These are phyloP conservation scores for Cladosporium sp. DNA, from an alignment of 2,329 filamentous ascomycete genomes.

Conservation along the genomic window DNA sequence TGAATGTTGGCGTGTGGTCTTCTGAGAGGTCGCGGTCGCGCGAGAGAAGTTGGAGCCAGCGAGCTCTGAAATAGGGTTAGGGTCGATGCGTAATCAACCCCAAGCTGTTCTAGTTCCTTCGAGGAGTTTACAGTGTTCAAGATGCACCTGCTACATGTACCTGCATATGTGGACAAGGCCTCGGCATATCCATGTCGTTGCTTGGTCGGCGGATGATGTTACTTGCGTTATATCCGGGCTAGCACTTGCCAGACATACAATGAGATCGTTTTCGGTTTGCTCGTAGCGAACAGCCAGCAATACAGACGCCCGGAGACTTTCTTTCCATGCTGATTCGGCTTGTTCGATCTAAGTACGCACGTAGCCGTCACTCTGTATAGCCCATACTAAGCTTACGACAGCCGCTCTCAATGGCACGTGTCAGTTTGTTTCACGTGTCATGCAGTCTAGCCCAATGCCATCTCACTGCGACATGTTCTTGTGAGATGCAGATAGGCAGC, in stretches of 20 bases:
- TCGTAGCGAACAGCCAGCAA: too few species aligned
- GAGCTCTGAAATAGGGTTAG: not conserved
- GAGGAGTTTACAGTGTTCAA: not conserved
- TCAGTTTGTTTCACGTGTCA: not conserved
- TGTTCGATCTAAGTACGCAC: not conserved
- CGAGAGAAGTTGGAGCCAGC: too few species aligned
- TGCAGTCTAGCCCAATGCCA: not conserved
- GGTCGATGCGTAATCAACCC: not conserved
- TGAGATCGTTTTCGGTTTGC: not conserved
- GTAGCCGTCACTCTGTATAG: not conserved
- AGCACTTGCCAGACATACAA: not conserved
- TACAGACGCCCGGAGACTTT: too few species aligned
- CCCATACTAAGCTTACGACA: not conserved
- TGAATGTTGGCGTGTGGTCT: not conserved
- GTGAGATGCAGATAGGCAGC: not conserved
- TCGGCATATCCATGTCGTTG: not conserved
- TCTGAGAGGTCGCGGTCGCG: too few species aligned
- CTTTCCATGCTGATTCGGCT: not conserved
- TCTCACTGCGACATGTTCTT: not conserved
- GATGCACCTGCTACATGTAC: not conserved
- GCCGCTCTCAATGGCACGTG: not conserved
- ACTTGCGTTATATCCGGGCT: not conserved
- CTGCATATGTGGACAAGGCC: not conserved
- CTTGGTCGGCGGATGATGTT: too few species aligned
- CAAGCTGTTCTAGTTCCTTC: not conserved